A percentile compares a stretch with the other conserved stretches of the same genome.
phyloP scores from a whole-genome alignment of 768 basidiomycete species.

The Tricholomella constricta region DNA sequence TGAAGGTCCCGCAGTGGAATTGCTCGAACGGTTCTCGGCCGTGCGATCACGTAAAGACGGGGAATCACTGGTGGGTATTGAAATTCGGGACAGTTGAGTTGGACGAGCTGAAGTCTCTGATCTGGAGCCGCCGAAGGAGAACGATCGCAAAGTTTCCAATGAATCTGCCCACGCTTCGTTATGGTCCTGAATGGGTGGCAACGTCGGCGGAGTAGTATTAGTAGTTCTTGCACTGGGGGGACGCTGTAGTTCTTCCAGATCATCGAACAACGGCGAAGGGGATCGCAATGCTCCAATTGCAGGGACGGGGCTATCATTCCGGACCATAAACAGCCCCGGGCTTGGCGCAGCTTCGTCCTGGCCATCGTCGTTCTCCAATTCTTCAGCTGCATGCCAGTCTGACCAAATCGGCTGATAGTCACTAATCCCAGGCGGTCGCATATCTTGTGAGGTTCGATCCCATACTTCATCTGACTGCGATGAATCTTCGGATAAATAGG shows the following conservation, averaged over 20 bases:
- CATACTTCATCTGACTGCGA: slow-evolving; percentile 7
- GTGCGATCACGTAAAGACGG: neutral
- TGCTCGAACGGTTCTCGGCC: neutral
- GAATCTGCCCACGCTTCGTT: slow-evolving; percentile 5
- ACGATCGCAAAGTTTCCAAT: slow-evolving; percentile 4
- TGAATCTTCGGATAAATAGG: neutral
- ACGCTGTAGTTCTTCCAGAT: slow-evolving; percentile 7
- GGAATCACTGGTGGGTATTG: neutral
- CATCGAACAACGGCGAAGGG: slow-evolving; percentile 16
- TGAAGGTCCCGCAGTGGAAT: slow-evolving; percentile 2
- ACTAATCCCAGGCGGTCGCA: neutral
- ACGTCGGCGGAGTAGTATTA: slow-evolving; percentile 8
- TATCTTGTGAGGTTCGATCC: neutral
- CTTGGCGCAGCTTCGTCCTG: slow-evolving; percentile 4
- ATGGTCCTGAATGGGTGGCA: slow-evolving; percentile 16
- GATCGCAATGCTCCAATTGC: slow-evolving; percentile 15
- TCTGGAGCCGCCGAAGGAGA: neutral
- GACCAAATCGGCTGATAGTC: neutral
- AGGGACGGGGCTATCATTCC: slow-evolving; percentile 12
- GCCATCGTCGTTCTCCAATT: neutral
- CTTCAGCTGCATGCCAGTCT: slow-evolving; percentile 4
- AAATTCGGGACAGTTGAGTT: slow-evolving; percentile 1
- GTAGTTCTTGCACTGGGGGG: neutral
- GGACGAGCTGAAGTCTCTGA: neutral
- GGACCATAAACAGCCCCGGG: neutral